A percentile compares a stretch with the other conserved stretches of the same genome.
Conservation (phyloP, 371 early-diverging fungal species). For the Mucor circinelloides region DNA sequence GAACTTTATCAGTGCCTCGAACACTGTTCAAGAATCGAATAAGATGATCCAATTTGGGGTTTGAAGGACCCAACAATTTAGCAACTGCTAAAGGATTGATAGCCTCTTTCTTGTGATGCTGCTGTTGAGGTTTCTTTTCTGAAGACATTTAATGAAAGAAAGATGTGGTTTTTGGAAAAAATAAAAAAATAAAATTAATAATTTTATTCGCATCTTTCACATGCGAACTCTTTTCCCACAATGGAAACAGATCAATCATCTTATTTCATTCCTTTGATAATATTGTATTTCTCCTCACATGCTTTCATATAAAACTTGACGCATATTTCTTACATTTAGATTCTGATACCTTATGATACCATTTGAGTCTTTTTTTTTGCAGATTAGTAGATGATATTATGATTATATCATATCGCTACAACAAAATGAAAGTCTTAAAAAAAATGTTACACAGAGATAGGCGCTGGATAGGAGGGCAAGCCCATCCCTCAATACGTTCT, state of each 20-base stretch:
- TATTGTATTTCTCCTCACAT: neutral
- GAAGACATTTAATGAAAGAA: slow-evolving; percentile 12
- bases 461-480: neutral
- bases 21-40: slow-evolving; percentile 74
- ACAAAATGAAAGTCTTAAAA: neutral
- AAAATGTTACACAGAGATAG: neutral
- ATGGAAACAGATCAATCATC: neutral
- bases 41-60: slow-evolving; percentile 71
- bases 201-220: neutral
- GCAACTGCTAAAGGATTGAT: slow-evolving; percentile 49
- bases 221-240: neutral
- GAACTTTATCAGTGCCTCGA: slow-evolving; percentile 91
- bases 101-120: neutral
- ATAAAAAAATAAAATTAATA: slow-evolving; percentile 3
- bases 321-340: neutral
- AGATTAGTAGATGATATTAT: neutral
- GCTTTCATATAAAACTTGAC: neutral
- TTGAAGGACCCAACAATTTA: slow-evolving; percentile 48
- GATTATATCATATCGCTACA: neutral
- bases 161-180: neutral
- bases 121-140: slow-evolving; percentile 11
- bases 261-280: neutral
- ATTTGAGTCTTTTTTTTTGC: neutral
- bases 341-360: neutral
- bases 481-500: neutral